Conservation (phyloP, 75 land plant genomes). For the Cryptomeria japonica region DNA sequence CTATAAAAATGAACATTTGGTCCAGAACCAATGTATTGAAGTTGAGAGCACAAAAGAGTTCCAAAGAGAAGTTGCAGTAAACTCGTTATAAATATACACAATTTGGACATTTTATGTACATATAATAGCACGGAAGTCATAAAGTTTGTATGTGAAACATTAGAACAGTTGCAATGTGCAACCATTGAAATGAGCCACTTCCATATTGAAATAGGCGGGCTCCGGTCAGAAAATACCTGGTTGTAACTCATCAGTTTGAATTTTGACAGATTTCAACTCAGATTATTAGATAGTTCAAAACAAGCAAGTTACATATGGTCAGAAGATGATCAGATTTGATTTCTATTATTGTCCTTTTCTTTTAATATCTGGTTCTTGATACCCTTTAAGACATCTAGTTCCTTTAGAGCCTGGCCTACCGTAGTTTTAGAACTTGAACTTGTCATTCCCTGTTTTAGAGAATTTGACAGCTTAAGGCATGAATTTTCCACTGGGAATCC, state of each 20-base stretch:
- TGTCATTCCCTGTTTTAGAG: neutral
- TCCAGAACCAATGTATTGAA: neutral
- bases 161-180: neutral
- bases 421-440: neutral
- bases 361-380: conserved; percentile 1
- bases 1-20: neutral
- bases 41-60: neutral
- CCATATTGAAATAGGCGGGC: neutral
- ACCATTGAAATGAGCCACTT: neutral
- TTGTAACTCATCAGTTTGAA: neutral
- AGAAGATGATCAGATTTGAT: neutral
- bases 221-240: neutral
- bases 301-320: neutral
- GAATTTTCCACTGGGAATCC: neutral
- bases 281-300: neutral
- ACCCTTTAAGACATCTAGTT: conserved; percentile 1
- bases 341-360: neutral
- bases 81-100: neutral
- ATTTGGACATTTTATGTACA: neutral
- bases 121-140: neutral
- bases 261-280: neutral
- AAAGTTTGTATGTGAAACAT: neutral
- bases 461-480: neutral
- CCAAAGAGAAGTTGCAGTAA: neutral
- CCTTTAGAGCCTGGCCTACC: neutral